Base-by-base conservation (phyloP, 345 rosid species). In the Euclidium syriacum region DNA sequence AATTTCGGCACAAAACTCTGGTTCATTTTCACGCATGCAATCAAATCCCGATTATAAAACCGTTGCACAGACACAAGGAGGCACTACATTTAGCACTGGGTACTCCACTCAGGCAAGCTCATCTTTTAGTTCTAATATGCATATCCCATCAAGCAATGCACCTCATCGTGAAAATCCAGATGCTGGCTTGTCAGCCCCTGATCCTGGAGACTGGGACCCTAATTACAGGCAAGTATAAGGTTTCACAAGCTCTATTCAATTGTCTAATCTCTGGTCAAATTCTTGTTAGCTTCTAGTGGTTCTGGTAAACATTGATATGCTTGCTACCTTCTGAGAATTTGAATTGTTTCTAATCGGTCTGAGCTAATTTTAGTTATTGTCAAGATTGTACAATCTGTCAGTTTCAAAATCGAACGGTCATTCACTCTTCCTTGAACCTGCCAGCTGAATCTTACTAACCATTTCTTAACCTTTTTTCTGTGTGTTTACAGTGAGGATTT, bases 151-250 rank as follows among this genome's bases (percentile, higher is more conserved):
- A 68, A 56, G 65, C 56, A 58, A 64, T 14, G 90, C 77, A 71
- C 71, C 60, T 5, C 51, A 76, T 74, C 73, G 54, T 58, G 92
- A 86, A 43, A 78, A 74, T 65, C 67, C 70, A 12, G 96, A 86
- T 47, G 49, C 77, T 30, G 66, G 81, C 73, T 54, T 56, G 55
- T 84, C 91, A 20, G 62, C 85, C 58, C 97, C 95, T 58, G 85
- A 83, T 79, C 98, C 99, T 12, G 95, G 95, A 65, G 98, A 95
- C 50, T 95, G 99, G 99, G 99, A 95, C 81, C 99, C 99, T 30
- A 85, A 83, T 79, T 95, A 86, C 83, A 90, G 99, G 99, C 83
- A 70, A 73, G 76, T 41, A n/a, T n/a, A n/a, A n/a, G n/a, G n/a
- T n/a, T n/a, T n/a, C n/a, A n/a, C n/a, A n/a, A n/a, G n/a, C n/a